These are phyloP conservation scores for Claviceps sp. DNA, from an alignment of 2,329 filamentous ascomycete genomes.

Conservation along the genomic window DNA sequence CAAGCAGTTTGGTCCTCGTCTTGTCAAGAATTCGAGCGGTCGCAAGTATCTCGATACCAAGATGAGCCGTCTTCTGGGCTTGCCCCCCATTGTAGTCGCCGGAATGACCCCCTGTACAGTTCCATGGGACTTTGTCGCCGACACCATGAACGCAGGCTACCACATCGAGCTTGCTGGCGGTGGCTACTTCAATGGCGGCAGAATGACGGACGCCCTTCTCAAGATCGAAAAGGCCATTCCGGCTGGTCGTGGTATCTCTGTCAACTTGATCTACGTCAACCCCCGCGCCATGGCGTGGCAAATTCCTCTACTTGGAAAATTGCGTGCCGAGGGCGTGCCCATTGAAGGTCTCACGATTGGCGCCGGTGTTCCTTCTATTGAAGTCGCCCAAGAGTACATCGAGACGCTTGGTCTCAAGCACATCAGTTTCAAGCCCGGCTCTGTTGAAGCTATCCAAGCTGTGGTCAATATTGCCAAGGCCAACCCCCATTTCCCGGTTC, in stretches of 20 bases:
- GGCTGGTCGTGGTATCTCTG: constrained; percentile 72
- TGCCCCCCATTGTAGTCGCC: constrained; percentile 79
- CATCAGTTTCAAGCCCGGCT: constrained; percentile 89
- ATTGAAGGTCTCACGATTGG: constrained; percentile 89
- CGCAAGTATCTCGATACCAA: constrained; percentile 93
- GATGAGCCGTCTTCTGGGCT: constrained; percentile 75
- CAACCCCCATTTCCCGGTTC: constrained; percentile 86
- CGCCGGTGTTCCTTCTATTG: constrained; percentile 84
- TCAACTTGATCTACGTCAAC: constrained; percentile 87
- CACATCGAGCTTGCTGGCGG: constrained; percentile 83
- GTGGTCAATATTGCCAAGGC: constrained; percentile 89
- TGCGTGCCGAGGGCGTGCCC: constrained; percentile 73
- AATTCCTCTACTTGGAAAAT: constrained; percentile 67
- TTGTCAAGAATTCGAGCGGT: constrained; percentile 79
- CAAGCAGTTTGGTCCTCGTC: constrained; percentile 84
- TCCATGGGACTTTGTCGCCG: constrained; percentile 81
- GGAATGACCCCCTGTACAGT: constrained; percentile 91
- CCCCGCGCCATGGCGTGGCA: constrained; percentile 87
- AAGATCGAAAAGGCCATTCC: constrained; percentile 80
- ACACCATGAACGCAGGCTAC: constrained; percentile 91
- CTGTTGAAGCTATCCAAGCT: constrained; percentile 72
- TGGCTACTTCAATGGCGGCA: constrained; percentile 74
- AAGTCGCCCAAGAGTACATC: constrained; percentile 88
- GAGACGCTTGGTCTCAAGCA: constrained; percentile 85
- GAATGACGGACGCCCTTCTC: constrained; percentile 67